These are phyloP conservation scores for Ensete glaucum DNA, from an alignment of 176 grass and related monocot species.

Conservation along the genomic window DNA sequence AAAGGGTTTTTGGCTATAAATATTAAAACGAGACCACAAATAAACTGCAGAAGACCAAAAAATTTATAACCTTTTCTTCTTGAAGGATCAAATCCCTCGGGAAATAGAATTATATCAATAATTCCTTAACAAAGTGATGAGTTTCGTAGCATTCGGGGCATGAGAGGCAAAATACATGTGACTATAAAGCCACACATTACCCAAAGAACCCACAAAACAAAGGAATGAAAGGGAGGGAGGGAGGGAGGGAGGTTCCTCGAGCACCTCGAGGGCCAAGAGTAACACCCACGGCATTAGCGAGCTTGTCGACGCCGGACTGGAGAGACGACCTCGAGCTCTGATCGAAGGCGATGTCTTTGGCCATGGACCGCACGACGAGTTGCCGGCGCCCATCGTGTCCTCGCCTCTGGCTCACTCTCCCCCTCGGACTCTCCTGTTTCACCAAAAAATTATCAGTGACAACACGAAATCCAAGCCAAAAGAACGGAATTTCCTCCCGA, in stretches of 20 bases:
- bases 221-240: background rate
- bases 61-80: background rate
- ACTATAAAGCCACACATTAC: background rate
- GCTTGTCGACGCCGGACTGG: slow-evolving; percentile 5
- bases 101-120: too few relatives aligned
- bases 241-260: background rate
- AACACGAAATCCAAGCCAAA: background rate
- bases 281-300: slow-evolving; percentile 10
- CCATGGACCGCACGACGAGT: slow-evolving; percentile 12
- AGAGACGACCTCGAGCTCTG: slow-evolving; percentile 11
- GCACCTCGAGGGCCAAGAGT: slow-evolving; percentile 7
- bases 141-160: background rate
- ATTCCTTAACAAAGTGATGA: background rate
- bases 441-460: background rate
- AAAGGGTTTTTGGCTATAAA: background rate
- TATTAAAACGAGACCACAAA: too few relatives aligned
- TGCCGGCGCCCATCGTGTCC: background rate
- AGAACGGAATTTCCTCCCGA: background rate
- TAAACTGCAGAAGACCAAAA: too few relatives aligned
- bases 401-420: background rate
- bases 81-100: background rate
- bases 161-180: background rate
- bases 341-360: slow-evolving; percentile 22
- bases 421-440: slow-evolving; percentile 3
- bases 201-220: background rate